A percentile compares a stretch with the other conserved stretches of the same genome.
phyloP scores from a whole-genome alignment of 805 yeast species.

The Kluyveromyces siamensis region DNA sequence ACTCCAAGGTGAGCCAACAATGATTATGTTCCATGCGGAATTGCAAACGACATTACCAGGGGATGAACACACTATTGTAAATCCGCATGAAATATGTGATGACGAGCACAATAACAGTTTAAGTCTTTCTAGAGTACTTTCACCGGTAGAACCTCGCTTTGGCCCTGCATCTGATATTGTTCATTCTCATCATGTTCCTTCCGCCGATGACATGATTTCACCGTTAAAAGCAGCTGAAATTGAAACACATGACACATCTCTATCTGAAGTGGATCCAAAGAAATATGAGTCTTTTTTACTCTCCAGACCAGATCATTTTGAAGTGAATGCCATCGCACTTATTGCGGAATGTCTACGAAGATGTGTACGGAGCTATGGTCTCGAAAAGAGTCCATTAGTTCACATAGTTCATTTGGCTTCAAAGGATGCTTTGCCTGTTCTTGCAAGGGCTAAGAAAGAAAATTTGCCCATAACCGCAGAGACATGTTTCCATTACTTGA shows the following conservation, averaged over 20 bases:
- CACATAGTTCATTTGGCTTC: conserved; percentile 92
- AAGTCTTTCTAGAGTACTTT: conserved; percentile 45
- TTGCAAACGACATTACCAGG: conserved; percentile 43
- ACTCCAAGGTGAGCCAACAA: conserved; percentile 55
- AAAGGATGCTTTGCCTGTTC: conserved; percentile 68
- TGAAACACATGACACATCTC: conserved; percentile 26
- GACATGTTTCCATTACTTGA: conserved; percentile 88
- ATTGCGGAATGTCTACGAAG: conserved; percentile 52
- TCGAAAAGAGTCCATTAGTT: conserved; percentile 47
- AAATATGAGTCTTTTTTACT: conserved; percentile 65
- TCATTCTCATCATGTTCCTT: conserved; percentile 6
- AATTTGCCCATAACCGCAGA: conserved; percentile 71
- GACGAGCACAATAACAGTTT: conserved; percentile 17
- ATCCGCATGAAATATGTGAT: conserved; percentile 16
- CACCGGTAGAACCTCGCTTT: conserved; percentile 50
- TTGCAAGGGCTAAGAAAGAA: conserved; percentile 51
- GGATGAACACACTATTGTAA: conserved; percentile 26
- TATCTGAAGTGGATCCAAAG: conserved; percentile 46
- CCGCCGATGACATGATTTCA: conserved; percentile 19
- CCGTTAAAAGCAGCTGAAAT: conserved; percentile 38
- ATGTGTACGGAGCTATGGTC: conserved; percentile 14
- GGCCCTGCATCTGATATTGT: conserved; percentile 35
- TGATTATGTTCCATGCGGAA: conserved; percentile 91
- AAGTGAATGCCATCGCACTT: conserved; percentile 71
- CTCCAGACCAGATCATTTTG: conserved; percentile 84